Evolutionary conservation across 176 grass and related monocot species (phyloP), one percentile per base, ranked within the genome.

Genomic region (Hordeum vulgare): DNA sequence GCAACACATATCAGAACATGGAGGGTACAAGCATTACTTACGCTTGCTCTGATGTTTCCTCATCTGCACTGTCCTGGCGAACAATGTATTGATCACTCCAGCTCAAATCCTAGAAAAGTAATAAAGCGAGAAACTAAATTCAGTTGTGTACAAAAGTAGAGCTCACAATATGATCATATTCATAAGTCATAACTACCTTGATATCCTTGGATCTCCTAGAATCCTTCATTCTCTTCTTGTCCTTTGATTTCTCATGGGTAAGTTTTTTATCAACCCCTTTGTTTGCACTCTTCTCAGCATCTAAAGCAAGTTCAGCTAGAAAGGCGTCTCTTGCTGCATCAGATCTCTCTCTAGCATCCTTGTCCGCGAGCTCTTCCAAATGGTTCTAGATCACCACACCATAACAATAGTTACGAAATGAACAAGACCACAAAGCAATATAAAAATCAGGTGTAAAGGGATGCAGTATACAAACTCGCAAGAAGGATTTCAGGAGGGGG

Each of bases 321-420:
- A 99, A 96, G 62, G 96, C 96, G 82, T 99, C 93, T 85, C 89
- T 90, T 71, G 91, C 93, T 89, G 96, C 93, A 89, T 96, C 93
- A 87, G 96, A 96, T 85, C 87, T 96, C 83, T 92, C 97, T 86
- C 25, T 90, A 33, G 93, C 97, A 87, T 99, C 93, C 89, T 92
- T 94, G 76, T 99, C 93, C 64, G 90, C 86, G 14, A 94, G 81
- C 58, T 90, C 88, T 83, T 96, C 97, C 93, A 99, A 88, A 67
- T 58, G 85, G 65, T 65, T 85, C 97, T 99, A 81, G 33, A 86
- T 68, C 47, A 68, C 42, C 77, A 83, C 20, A 75, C n/a, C 28
- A 75, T 42, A 89, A 65, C 47, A 60, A 80, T 61, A 63, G 65
- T 58, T 86, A 81, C 85, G 70, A 58, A 80, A 90, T 82, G 85